Evolutionary conservation across 2,329 filamentous ascomycete genomes (phyloP), one percentile per base, ranked within the genome.

Genomic region (Westerdykella sp.): DNA sequence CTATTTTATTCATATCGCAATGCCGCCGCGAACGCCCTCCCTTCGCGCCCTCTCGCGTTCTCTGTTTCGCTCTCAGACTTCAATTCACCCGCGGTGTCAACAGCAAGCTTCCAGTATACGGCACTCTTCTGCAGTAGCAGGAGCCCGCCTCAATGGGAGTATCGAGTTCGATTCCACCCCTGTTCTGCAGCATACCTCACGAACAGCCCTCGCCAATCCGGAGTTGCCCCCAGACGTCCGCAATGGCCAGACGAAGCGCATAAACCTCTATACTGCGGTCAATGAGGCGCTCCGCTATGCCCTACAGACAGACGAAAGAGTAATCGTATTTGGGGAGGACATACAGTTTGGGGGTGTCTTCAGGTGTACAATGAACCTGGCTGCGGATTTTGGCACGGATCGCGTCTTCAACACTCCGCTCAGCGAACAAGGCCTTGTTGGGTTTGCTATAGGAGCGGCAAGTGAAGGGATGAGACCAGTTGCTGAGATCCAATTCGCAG

Each of bases 311-410:
- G 90, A 96, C 57, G 87, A 95, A 51, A 82, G 84, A 14, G 88
- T 95, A 16, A 73, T 97, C 44, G 77, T 98, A 9, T 98, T 98
- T 59, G 93, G 93, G 34, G 93, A 98, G 68, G 93, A 98, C 63
- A 89, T 98, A 6, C 87, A 93, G 12, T 98, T 98, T 57, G 93
- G 93, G 34, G 93, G 93, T 42, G 93, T 98, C 13, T 98, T 98
- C 62, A 80, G 93, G 44, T 96, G 89, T 69, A 91, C 87, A 25
- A 91, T 93, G 81, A 87, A 90, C 56, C 76, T 98, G 13, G 82
- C 88, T 25, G 85, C 89, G 49, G 87, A 87, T 43, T 95, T 93
- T 65, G 93, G 93, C 7, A 77, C 80, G 2, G 85, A 93, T 45
- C 78, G 93, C 44, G 90, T 98, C 28, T 98, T 98, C 75, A 97